phyloP scores from a whole-genome alignment of 148 eudicot species.

The Mesembryanthemum crystallinum region DNA sequence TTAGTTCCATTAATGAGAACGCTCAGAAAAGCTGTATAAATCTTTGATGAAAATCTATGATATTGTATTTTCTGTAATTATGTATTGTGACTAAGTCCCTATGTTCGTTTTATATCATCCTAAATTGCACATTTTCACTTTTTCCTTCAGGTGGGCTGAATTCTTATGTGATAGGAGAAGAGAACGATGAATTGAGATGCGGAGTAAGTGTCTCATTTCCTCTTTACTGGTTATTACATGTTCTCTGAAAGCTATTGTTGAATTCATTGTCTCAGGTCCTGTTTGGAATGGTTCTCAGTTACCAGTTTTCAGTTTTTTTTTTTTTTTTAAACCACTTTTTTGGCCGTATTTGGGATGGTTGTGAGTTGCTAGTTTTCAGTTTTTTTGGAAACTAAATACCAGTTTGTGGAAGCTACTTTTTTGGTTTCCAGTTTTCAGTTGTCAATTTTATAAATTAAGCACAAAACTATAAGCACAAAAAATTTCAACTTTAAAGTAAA shows the following conservation, averaged over 20 bases:
- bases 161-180: constrained; percentile 26
- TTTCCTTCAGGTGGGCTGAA: constrained; percentile 30
- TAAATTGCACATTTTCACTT: constrained; percentile 2
- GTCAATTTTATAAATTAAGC: too few species aligned
- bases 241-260: not conserved
- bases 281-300: too few species aligned
- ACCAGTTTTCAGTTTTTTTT: too few species aligned
- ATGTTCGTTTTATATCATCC: not conserved
- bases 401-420: too few species aligned
- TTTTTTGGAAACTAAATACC: too few species aligned
- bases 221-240: not conserved
- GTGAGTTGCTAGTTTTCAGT: too few species aligned
- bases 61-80: not conserved
- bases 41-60: not conserved
- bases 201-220: constrained; percentile 28
- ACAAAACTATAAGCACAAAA: too few species aligned
- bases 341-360: too few species aligned
- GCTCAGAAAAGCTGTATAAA: not conserved
- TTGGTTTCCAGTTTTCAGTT: too few species aligned
- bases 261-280: not conserved
- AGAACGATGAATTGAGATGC: constrained; percentile 20
- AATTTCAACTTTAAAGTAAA: too few species aligned
- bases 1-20: not conserved
- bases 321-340: too few species aligned
- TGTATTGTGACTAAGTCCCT: not conserved